These are phyloP conservation scores for Pseudopyricularia javanii DNA, from an alignment of 2,329 filamentous ascomycete species.

Conservation along the genomic window DNA sequence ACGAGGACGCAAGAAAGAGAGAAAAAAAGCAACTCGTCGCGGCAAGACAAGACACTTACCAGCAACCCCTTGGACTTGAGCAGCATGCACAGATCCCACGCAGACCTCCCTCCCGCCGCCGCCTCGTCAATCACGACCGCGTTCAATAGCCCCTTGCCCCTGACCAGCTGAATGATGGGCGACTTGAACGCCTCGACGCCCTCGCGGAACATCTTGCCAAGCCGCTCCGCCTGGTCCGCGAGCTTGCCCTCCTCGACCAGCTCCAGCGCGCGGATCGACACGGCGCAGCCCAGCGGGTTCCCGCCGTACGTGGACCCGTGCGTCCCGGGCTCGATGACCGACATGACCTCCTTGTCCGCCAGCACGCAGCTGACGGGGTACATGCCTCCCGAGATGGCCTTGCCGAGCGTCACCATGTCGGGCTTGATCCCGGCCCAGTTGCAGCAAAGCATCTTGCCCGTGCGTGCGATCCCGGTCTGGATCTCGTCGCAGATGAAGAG, in stretches of 20 bases:
- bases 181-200: conserved; percentile 64
- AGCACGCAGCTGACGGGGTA: conserved; percentile 96
- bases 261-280: conserved; percentile 90
- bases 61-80: conserved; percentile 91
- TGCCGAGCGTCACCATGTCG: conserved; percentile 87
- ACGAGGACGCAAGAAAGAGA: no score
- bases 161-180: conserved; percentile 69
- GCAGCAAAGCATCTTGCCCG: conserved; percentile 84
- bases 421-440: conserved; percentile 94
- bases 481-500: conserved; percentile 97
- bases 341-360: conserved; percentile 80
- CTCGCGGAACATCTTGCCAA: conserved; percentile 75
- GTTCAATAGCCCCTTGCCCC: conserved; percentile 90
- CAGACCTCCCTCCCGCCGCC: conserved; percentile 71
- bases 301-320: conserved; percentile 98
- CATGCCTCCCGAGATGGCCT: conserved; percentile 96
- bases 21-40: no score
- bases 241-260: conserved; percentile 86
- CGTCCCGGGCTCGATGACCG: conserved; percentile 89
- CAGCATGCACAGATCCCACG: conserved; percentile 93
- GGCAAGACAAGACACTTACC: no score
- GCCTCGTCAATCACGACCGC: conserved; percentile 91
- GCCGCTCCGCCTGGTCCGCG: conserved; percentile 60
- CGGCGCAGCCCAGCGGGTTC: conserved; percentile 88
- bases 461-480: conserved; percentile 92